Base-by-base conservation (phyloP, 257 asterid genomes). In the Petunia secreta region DNA sequence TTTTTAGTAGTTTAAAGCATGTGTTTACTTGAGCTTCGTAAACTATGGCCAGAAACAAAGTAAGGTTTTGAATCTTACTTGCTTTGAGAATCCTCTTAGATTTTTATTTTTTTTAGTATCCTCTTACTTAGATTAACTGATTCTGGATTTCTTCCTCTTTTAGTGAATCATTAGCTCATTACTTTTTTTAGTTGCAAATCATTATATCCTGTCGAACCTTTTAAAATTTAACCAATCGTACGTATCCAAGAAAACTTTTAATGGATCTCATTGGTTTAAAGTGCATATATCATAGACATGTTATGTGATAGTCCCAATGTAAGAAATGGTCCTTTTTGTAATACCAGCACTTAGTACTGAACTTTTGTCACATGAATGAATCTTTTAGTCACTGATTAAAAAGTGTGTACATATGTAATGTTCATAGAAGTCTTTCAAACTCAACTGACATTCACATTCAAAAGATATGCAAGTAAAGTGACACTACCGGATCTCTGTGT, bases 1-100 rank as follows among this genome's bases (percentile, higher is more conserved):
- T 25, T 40, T 62, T 34, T 34, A 36, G 2, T 63, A 3, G 43
- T 36, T 63, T 36, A 63, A 36, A 63, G 62, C 43, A 63, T 8
- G 68, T 14, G 43, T 63, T 63, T 69, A 57, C 76, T 69, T 46
- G 76, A 46, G 14, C 52, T 65, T 65, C 74, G 40, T 65, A 39
- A 64, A 13, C 34, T 11, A 63, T 39, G 36, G 52, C 44, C 74
- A 40, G 74, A 65, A 40, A 69, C n/a, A 69, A 69, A 63, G 0
- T n/a, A 63, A 36, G 13, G 6, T 41, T 36, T 63, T 63, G n/a
- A 9, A 9, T 63, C 10, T 63, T 43, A 36, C 16, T 9, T 62
- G 41, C 65, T 62, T 7, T 2, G 66, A 62, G 43, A 63, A 9
- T 63, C 68, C 68, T 63, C 43, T 36, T 63, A 63, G 25, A 25